Base-by-base conservation (phyloP, 1,284 basidiomycete species). In the Tylopilus sp. region DNA sequence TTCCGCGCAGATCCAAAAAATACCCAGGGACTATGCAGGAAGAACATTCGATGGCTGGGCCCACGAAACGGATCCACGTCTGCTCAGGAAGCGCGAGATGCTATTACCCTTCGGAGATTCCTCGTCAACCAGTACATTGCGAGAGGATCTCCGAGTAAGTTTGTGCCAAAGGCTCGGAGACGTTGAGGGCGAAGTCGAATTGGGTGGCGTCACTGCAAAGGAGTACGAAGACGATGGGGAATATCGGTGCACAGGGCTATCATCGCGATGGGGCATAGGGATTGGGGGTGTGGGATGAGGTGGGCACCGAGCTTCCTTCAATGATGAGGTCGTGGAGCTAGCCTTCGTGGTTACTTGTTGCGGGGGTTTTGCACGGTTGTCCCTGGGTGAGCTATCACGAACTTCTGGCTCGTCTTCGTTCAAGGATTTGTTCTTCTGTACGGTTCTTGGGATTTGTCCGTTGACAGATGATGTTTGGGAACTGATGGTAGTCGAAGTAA, bases 121-220 rank as follows among this genome's bases (percentile, higher is more conserved):
- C n/a, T 61, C 49, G 12, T 53, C 56, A 18, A 29, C 43, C 8
- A 53, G n/a, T 1, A 13, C 29, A 34, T 43, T 60, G 25, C 52
- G 63, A 38, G 55, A 64, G 34, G 53, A 49, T 21, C 44, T 50
- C 19, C 53, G 49, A 18, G 49, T 62, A 21, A 63, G 50, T 28
- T 46, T 59, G 36, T 51, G 41, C 67, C 66, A 65, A 43, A 68
- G 35, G 19, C 56, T 53, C 4, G 60, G 49, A 26, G 58, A 29
- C 1, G 41, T 44, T 2, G 51, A 44, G 23, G 46, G 25, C n/a
- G 53, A 34, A 7, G 39, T 41, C n/a, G 53, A 46, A 42, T 41
- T 41, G 21, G 46, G 40, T 5, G 51, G 33, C 6, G 35, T 29
- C 23, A 23, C 30, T 28, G 40, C 6, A 23, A 16, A 38, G 37